phyloP scores from a whole-genome alignment of 2,329 filamentous ascomycete species.

The Nigrospora oryzae region DNA sequence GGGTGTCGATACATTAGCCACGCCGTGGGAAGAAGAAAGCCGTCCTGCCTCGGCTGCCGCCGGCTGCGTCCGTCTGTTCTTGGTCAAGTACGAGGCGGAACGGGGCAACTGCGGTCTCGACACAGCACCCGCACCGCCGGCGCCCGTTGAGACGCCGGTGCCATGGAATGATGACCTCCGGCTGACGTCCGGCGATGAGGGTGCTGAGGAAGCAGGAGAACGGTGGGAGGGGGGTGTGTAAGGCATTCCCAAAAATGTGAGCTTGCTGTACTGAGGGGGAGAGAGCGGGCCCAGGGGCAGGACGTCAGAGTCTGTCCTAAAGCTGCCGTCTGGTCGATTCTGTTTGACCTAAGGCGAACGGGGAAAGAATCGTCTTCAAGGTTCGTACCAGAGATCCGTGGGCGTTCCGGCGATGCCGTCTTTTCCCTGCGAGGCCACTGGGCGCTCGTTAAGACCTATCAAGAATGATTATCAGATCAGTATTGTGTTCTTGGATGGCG shows the following conservation, averaged over 20 bases:
- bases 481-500: slow-evolving; percentile 7
- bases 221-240: slow-evolving; percentile 73
- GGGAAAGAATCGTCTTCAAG: slow-evolving; percentile 17
- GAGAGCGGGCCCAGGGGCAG: slow-evolving; percentile 12
- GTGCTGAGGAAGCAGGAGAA: slow-evolving; percentile 52
- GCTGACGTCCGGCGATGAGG: slow-evolving; percentile 47
- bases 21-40: slow-evolving; percentile 4
- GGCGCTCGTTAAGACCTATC: slow-evolving; percentile 16
- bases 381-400: slow-evolving; percentile 15
- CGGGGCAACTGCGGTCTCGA: slow-evolving; percentile 49
- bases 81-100: slow-evolving; percentile 57
- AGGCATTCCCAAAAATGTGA: slow-evolving; percentile 57
- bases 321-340: slow-evolving; percentile 12
- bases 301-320: slow-evolving; percentile 12
- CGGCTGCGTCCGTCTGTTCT: slow-evolving; percentile 52
- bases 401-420: slow-evolving; percentile 6
- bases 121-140: slow-evolving; percentile 12
- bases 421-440: slow-evolving; percentile 10
- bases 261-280: slow-evolving; percentile 14
- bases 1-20: slow-evolving; percentile 19
- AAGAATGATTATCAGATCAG: slow-evolving; percentile 19
- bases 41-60: slow-evolving; percentile 12
- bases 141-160: slow-evolving; percentile 9
- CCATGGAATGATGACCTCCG: slow-evolving; percentile 48
- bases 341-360: slow-evolving; percentile 15